These are phyloP conservation scores for Phytophthora colocasiae DNA, from an alignment of 352 stramenopile genomes.

Conservation along the genomic window DNA sequence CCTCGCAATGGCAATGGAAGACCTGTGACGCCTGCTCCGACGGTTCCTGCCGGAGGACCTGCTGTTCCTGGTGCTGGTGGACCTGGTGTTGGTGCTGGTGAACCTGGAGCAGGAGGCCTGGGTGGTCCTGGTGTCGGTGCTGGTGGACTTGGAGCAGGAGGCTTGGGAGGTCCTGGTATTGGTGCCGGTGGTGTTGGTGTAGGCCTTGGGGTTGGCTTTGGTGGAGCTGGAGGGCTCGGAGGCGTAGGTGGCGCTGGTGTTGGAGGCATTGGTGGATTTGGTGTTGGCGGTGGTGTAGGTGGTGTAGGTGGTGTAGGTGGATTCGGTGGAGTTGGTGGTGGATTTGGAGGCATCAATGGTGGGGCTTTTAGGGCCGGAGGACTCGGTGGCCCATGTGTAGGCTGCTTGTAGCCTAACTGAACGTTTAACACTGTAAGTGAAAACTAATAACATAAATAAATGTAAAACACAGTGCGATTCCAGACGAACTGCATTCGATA, in stretches of 20 bases:
- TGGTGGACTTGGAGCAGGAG: slow-evolving; percentile 10
- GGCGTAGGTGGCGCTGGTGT: neutral
- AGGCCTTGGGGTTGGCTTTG: neutral
- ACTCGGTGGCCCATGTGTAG: slow-evolving; percentile 9
- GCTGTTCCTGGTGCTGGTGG: neutral
- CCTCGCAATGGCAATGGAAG: slow-evolving; percentile 1
- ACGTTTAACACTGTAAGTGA: too few species aligned
- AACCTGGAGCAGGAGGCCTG: slow-evolving; percentile 11
- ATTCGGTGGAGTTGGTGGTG: neutral
- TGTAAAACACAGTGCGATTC: too few species aligned
- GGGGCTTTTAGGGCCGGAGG: slow-evolving; percentile 7
- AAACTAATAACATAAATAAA: too few species aligned
- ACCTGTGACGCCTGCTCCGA: slow-evolving; percentile 30
- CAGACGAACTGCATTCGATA: too few species aligned
- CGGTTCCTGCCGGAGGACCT: slow-evolving; percentile 13
- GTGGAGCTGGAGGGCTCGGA: neutral
- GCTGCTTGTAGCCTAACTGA: neutral
- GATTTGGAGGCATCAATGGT: slow-evolving; percentile 14
- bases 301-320: slow-evolving; percentile 1
- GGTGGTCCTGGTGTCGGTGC: neutral
- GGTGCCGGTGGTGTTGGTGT: neutral
- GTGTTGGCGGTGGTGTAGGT: neutral
- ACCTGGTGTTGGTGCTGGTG: slow-evolving; percentile 1
- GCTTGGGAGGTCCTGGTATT: neutral
- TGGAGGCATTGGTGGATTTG: slow-evolving; percentile 6